Evolutionary conservation across 176 grass and related monocot species (phyloP).

Genomic region (Ampelocalamus luodianensis): DNA sequence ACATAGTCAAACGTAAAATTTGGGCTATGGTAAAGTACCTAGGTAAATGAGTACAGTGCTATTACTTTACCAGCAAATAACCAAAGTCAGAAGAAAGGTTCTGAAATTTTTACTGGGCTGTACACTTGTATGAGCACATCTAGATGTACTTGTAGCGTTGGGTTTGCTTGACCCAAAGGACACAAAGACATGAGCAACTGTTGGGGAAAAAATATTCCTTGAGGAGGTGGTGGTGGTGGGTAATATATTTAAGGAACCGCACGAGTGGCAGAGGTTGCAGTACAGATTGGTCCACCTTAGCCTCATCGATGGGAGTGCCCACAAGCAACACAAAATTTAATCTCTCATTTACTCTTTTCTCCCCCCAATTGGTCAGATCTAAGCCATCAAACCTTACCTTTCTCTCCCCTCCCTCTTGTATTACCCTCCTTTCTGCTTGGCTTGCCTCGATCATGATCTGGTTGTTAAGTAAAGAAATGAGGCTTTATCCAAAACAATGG

Average conservation of each 20-base stretch:
- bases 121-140: neutral
- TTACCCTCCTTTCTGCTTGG: neutral
- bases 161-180: conserved; percentile 21
- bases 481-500: conserved; percentile 22
- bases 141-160: conserved; percentile 27
- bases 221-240: neutral
- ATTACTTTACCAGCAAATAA: neutral
- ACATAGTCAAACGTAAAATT: neutral
- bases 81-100: conserved; percentile 33
- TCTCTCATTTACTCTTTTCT: conserved; percentile 8
- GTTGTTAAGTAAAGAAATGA: neutral
- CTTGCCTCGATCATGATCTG: conserved; percentile 8
- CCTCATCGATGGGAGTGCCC: conserved; percentile 31
- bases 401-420: neutral
- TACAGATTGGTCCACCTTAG: conserved; percentile 48
- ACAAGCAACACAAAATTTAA: conserved; percentile 20
- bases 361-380: conserved; percentile 19
- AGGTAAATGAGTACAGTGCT: neutral
- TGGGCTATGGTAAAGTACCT: neutral
- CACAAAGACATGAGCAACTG: conserved; percentile 31
- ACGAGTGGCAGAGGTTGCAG: conserved; percentile 64
- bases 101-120: conserved; percentile 2
- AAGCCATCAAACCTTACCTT: neutral
- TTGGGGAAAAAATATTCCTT: conserved; percentile 42
- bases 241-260: conserved; percentile 64